Evolutionary conservation across 2,329 filamentous ascomycete species (phyloP), one percentile per base, ranked within the genome.

Genomic region (Alternaria sp.): DNA sequence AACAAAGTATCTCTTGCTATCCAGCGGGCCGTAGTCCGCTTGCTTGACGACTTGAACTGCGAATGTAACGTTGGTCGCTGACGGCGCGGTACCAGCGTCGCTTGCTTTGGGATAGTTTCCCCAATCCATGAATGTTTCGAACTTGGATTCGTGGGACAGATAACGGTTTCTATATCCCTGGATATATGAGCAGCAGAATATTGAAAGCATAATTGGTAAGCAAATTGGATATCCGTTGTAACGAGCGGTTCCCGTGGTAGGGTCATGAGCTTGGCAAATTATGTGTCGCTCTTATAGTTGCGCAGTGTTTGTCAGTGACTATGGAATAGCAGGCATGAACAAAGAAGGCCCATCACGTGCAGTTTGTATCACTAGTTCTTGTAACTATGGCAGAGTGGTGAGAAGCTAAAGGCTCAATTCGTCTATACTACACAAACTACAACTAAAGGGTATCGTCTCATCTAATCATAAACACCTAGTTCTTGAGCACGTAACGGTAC

Each of bases 21-120:
- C 83, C 0, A 82, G 71, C 3, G 82, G 71, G 2, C 83, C 83
- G 61, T 75, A 83, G 67, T 84, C 84, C 65, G 83, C 74, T 72
- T 84, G 83, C 3, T 73, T 74, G 21, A 84, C 81, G 4, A 84
- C 68, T 69, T 85, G 82, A 3, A 85, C 67, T 15, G 70, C 81
- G 46, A 69, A 65, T 61, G 57, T 36, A 0, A 43, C 0, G 21
- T 19, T 6, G 21, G 15, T 23, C 3, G 61, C 15, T 7, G 23
- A 4, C 8, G 46, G 32, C 9, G 9, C 9, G 0, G 45, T 36
- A 2, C 17, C 45, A 10, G 28, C 50, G 26, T 12, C 36, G 32
- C 47, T 61, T 6, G 59, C 64, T 46, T 61, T 72, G 11, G 75
- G 77, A 25, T 66, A 78, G 0, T 32, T 36, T 2, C 75, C 78